Evolutionary conservation across 345 rosid genomes (phyloP), one percentile per base, ranked within the genome.

Genomic region (Rhodamnia argentea): DNA sequence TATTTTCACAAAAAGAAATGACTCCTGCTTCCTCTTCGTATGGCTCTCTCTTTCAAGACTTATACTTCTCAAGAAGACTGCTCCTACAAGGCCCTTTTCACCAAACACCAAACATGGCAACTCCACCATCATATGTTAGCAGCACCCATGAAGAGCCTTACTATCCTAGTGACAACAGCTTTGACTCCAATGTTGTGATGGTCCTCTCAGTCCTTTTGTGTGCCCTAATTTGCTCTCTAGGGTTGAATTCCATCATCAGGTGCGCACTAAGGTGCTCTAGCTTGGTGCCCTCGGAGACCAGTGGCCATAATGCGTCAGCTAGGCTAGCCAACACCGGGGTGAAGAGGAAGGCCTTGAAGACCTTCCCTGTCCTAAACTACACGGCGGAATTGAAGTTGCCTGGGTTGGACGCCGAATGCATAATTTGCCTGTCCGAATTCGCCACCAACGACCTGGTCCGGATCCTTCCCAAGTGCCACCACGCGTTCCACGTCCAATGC

Each of bases 151-250:
- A 70, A 29, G 90, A 88, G 52, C 70, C 89, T 62, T 90, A 87
- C 60, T 15, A 40, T 11, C n/a, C 88, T n/a, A 75, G 76, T 27
- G 76, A 90, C 86, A 89, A 89, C 92, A 87, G 88, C 89, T 92
- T 95, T 85, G 94, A 95, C 84, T 91, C 98, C 40, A 95, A 97
- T 84, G 90, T 96, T 82, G 92, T 95, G 29, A 95, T 97, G 93
- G 93, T 96, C 40, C 90, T 97, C 60, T 93, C 98, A 44, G 96
- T 96, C 58, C 95, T 97, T 76, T 81, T 96, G 32, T 97, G 98
- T 86, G 99, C 98, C 85, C 86, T 95, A 55, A 92, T 95, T 86
- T 95, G 97, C 90, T 94, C 96, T 57, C 93, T 96, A 13, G 99
- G 96, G 29, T 85, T 95, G 82, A 93, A 95, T 83, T 94, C 94